phyloP scores from a whole-genome alignment of 1,139 yeast genomes.

The Magnusiomyces paraingens region DNA sequence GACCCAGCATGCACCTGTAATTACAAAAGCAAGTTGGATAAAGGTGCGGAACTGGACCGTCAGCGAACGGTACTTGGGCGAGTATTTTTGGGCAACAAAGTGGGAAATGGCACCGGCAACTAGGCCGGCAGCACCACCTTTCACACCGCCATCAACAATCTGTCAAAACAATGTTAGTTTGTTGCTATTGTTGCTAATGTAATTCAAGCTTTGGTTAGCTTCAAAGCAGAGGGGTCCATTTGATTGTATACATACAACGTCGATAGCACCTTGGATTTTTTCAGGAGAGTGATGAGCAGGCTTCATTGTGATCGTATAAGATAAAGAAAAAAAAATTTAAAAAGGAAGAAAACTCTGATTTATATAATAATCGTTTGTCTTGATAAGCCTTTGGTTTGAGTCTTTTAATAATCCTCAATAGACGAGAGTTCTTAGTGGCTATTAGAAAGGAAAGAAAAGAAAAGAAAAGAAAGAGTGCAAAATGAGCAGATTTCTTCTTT shows the following conservation, averaged over 20 bases:
- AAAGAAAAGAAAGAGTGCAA: too few relatives aligned
- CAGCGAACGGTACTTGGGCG: constrained; percentile 25
- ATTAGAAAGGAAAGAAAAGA: background rate
- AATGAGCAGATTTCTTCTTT: background rate
- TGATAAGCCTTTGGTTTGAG: too few relatives aligned
- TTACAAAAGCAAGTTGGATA: constrained; percentile 26
- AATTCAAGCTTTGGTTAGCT: background rate
- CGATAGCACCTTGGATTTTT: constrained; percentile 27
- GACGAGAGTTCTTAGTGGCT: background rate
- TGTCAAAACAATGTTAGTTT: constrained; percentile 6
- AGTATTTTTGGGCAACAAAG: constrained; percentile 18
- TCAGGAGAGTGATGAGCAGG: constrained; percentile 31
- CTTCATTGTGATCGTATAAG: constrained; percentile 19
- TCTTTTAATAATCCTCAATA: background rate
- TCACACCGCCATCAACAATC: constrained; percentile 25
- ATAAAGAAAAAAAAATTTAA: background rate
- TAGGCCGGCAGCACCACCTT: constrained; percentile 26
- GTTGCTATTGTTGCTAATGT: background rate
- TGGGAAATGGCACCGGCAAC: constrained; percentile 23
- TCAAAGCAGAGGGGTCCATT: background rate
- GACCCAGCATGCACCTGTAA: constrained; percentile 26
- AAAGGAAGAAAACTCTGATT: background rate
- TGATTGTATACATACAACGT: constrained; percentile 22
- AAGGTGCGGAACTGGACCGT: constrained; percentile 28
- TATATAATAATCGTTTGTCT: too few relatives aligned